Evolutionary conservation across 192 early-diverging fungal species (phyloP).

Genomic region (Glomus cerebriforme): DNA sequence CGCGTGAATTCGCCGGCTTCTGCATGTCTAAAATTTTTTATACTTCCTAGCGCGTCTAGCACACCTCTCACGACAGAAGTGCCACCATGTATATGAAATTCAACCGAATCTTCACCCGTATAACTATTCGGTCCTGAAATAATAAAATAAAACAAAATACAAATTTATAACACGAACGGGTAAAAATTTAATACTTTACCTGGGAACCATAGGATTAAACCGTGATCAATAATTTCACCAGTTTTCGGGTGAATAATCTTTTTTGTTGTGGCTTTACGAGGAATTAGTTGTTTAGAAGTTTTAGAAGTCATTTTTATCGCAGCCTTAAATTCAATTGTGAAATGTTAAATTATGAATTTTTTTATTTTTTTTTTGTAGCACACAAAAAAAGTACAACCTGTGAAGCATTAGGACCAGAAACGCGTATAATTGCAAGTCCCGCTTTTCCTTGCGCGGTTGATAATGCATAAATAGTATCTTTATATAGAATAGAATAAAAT

Average conservation of each 20-base stretch:
- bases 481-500: neutral
- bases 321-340: neutral
- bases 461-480: conserved; percentile 71
- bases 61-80: conserved; percentile 64
- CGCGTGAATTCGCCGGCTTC: conserved; percentile 76
- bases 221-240: conserved; percentile 57
- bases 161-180: neutral
- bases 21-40: conserved; percentile 61
- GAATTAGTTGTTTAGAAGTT: conserved; percentile 33
- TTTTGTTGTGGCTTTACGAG: conserved; percentile 49
- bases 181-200: conserved; percentile 32
- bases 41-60: conserved; percentile 49
- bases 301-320: conserved; percentile 16
- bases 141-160: neutral
- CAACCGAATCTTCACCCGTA: conserved; percentile 76
- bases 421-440: conserved; percentile 75
- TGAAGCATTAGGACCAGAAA: conserved; percentile 61
- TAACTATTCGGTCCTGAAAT: conserved; percentile 62
- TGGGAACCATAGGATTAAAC: conserved; percentile 60
- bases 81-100: conserved; percentile 78
- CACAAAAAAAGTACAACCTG: conserved; percentile 40
- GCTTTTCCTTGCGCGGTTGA: conserved; percentile 75
- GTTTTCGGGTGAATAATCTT: conserved; percentile 48
- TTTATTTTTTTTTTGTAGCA: neutral
- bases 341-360: neutral